Base-by-base conservation (phyloP, 1,139 yeast species). In the Pichia sp. region DNA sequence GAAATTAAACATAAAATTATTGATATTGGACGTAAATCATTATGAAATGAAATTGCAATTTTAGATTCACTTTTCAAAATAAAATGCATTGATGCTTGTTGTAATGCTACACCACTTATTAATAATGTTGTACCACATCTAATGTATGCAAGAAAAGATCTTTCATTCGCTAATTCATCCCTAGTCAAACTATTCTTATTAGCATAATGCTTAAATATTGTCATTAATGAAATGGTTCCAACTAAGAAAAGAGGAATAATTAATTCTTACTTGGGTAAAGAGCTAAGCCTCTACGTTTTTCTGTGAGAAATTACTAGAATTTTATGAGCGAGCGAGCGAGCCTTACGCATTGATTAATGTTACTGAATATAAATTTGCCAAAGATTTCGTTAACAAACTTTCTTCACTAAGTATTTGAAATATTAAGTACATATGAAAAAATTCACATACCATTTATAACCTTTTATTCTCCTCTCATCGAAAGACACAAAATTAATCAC, bases 151-250 rank as follows among this genome's bases (percentile, higher is more conserved):
- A 40, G 32, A 33, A 36, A 35, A 3, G 42, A 32, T 21, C 42
- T 12, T 26, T 40, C 42, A 15, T 40, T 40, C 4, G 42, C 34
- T 17, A 40, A 22, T 11, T 40, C 42, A 28, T 40, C 42, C 23
- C 42, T 31, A 5, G 42, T 40, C 7, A 40, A 20, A 5, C 39
- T 35, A 11, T 26, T 20, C n/a, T 33, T 32, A 36, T 30, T 31
- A 32, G 22, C 18, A 14, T 28, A 28, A 19, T 28, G 31, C 15
- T 14, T 28, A 14, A 28, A 28, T 14, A 28, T 15, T 15, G 15
- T 8, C 31, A 28, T 28, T 9, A 5, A 28, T 25, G n/a, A 12
- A 10, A 15, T 12, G 12, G 10, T 4, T 25, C n/a, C n/a, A n/a
- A n/a, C n/a, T n/a, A n/a, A n/a, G n/a, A n/a, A n/a, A n/a, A n/a